Evolutionary conservation across 495 filamentous ascomycete species (phyloP).

Genomic region (Acidiella bohemica): DNA sequence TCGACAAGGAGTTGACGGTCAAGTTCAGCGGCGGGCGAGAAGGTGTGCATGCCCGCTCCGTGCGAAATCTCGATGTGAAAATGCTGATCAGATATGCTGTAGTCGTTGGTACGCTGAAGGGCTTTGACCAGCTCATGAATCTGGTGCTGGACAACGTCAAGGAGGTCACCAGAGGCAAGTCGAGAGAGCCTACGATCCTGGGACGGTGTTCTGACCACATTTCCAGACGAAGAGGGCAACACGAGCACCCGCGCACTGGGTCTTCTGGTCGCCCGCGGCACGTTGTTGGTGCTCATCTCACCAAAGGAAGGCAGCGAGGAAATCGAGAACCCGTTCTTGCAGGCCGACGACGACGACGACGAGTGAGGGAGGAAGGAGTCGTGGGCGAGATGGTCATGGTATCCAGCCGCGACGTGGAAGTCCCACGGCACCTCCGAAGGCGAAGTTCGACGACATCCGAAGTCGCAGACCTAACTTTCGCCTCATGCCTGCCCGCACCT

Average conservation of each 20-base stretch:
- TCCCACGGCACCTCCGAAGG: too few relatives aligned
- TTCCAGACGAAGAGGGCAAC: slow-evolving; percentile 79
- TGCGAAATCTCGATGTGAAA: background rate
- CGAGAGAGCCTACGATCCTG: slow-evolving; percentile 8
- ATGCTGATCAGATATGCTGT: slow-evolving; percentile 1
- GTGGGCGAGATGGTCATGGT: too few relatives aligned
- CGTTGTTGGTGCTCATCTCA: slow-evolving; percentile 79
- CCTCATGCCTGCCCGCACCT: too few relatives aligned
- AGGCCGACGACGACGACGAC: slow-evolving; percentile 42
- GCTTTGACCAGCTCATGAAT: slow-evolving; percentile 96
- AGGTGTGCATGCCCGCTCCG: slow-evolving; percentile 42
- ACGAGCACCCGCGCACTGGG: slow-evolving; percentile 70
- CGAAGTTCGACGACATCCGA: too few relatives aligned
- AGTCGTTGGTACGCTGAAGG: slow-evolving; percentile 85
- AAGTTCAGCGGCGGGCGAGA: slow-evolving; percentile 95
- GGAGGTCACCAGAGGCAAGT: slow-evolving; percentile 69
- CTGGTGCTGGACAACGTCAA: slow-evolving; percentile 89
- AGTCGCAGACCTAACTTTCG: too few relatives aligned
- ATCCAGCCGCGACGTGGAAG: too few relatives aligned
- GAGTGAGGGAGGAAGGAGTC: background rate
- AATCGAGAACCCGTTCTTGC: slow-evolving; percentile 85
- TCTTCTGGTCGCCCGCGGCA: slow-evolving; percentile 82
- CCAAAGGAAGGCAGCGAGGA: slow-evolving; percentile 89
- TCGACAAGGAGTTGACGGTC: slow-evolving; percentile 86
- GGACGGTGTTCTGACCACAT: background rate